phyloP scores from a whole-genome alignment of 768 basidiomycete genomes.

The Kwoniella europaea region DNA sequence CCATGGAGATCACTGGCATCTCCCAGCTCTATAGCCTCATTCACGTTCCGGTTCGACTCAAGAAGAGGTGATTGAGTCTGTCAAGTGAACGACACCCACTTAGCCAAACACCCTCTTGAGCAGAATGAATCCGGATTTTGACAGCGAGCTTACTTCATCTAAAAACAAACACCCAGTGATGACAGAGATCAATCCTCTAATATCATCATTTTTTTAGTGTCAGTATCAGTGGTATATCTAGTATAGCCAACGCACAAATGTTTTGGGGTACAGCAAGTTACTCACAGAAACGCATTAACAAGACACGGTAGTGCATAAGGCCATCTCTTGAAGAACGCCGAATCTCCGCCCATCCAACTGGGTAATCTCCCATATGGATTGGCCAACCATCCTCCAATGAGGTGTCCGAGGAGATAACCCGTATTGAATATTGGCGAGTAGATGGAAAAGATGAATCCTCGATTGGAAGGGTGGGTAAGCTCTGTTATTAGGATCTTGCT shows the following conservation, averaged over 20 bases:
- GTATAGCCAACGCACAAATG: no score
- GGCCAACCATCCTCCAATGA: constrained; percentile 37
- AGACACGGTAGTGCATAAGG: constrained; percentile 48
- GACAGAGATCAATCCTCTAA: not conserved
- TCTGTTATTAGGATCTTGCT: constrained; percentile 35
- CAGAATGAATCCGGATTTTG: no score
- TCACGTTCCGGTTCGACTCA: no score
- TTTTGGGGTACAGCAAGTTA: not conserved
- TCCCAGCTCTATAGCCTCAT: no score
- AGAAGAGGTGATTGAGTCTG: no score
- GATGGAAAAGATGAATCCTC: constrained; percentile 40
- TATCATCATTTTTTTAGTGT: no score
- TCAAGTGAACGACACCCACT: no score
- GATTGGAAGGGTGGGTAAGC: constrained; percentile 36
- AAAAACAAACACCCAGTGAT: not conserved
- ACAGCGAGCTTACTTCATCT: constrained; percentile 1
- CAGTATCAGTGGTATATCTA: no score
- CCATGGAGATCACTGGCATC: no score
- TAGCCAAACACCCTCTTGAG: no score
- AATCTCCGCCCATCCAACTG: constrained; percentile 35
- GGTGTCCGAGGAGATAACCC: constrained; percentile 38
- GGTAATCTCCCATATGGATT: constrained; percentile 40
- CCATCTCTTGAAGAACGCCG: constrained; percentile 29
- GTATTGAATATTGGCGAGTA: constrained; percentile 37
- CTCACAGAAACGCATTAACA: constrained; percentile 28